phyloP scores from a whole-genome alignment of 2,329 filamentous ascomycete genomes.

The Verticillium nonalfalfae region DNA sequence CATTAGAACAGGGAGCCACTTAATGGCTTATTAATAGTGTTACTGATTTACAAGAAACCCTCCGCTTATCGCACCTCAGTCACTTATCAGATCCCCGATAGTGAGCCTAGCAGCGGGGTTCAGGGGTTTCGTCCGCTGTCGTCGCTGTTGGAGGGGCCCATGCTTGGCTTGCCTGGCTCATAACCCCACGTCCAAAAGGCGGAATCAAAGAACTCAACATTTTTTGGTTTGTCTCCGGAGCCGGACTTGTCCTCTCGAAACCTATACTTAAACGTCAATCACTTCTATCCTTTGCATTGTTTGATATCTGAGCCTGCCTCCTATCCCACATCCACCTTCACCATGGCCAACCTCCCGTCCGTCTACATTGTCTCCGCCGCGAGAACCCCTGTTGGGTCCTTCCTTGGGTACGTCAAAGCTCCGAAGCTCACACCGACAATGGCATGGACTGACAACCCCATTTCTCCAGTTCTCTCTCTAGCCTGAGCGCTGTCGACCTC shows the following conservation, averaged over 20 bases:
- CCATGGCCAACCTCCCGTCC: constrained; percentile 73
- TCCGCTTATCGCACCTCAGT: not conserved
- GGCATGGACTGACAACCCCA: constrained; percentile 3
- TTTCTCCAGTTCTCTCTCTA: constrained; percentile 69
- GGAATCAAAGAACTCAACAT: not conserved
- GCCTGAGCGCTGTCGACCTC: constrained; percentile 77
- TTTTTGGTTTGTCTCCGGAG: not conserved
- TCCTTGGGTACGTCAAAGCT: constrained; percentile 64
- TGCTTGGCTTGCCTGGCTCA: not conserved
- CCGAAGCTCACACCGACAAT: constrained; percentile 19
- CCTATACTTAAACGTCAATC: not conserved
- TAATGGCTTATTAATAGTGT: not conserved
- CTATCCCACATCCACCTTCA: constrained; percentile 18
- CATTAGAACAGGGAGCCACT: no score
- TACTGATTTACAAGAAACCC: not conserved
- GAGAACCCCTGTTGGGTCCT: constrained; percentile 88
- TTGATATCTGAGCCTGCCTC: not conserved
- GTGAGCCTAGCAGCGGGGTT: not conserved
- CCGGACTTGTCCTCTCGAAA: not conserved
- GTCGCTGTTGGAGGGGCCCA: not conserved
- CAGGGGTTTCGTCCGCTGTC: not conserved
- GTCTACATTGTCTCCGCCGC: constrained; percentile 95
- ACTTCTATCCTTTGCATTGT: not conserved
- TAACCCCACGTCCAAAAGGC: not conserved
- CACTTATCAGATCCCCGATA: not conserved